Evolutionary conservation across 2,329 filamentous ascomycete species (phyloP).

Genomic region (Bisporella sp.): DNA sequence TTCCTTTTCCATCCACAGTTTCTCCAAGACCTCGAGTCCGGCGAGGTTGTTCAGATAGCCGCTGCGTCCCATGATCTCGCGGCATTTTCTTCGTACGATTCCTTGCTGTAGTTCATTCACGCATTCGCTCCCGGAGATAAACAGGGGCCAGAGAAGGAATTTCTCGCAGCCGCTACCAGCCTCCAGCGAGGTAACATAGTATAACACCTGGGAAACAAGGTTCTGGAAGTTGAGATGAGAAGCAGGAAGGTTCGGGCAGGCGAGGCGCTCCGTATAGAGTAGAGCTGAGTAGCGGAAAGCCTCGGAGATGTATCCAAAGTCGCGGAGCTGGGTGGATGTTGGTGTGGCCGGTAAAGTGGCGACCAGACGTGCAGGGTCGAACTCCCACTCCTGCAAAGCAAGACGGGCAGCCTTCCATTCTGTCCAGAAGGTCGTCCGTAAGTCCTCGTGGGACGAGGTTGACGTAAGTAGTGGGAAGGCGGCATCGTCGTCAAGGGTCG

Average conservation of each 20-base stretch:
- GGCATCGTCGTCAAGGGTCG: slow-evolving; percentile 49
- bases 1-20: slow-evolving; percentile 56
- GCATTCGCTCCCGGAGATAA: slow-evolving; percentile 84
- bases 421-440: slow-evolving; percentile 65
- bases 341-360: slow-evolving; percentile 42
- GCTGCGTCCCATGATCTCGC: slow-evolving; percentile 79
- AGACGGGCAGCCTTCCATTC: slow-evolving; percentile 79
- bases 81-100: slow-evolving; percentile 72
- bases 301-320: slow-evolving; percentile 78
- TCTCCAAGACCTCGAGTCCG: slow-evolving; percentile 77
- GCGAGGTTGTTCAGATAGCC: slow-evolving; percentile 92
- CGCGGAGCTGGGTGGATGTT: slow-evolving; percentile 57
- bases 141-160: slow-evolving; percentile 88
- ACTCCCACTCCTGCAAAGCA: slow-evolving; percentile 75
- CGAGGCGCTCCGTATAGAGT: slow-evolving; percentile 83
- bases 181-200: slow-evolving; percentile 74
- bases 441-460: slow-evolving; percentile 46
- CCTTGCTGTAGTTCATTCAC: slow-evolving; percentile 73
- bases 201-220: slow-evolving; percentile 74
- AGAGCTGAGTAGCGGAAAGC: slow-evolving; percentile 85
- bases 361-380: slow-evolving; percentile 49
- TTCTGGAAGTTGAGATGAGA: slow-evolving; percentile 73
- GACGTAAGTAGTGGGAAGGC: slow-evolving; percentile 25
- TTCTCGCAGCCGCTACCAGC: slow-evolving; percentile 69
- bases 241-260: slow-evolving; percentile 66